Conservation (phyloP, 495 filamentous ascomycete species). For the Aspergillus homomorphus region DNA sequence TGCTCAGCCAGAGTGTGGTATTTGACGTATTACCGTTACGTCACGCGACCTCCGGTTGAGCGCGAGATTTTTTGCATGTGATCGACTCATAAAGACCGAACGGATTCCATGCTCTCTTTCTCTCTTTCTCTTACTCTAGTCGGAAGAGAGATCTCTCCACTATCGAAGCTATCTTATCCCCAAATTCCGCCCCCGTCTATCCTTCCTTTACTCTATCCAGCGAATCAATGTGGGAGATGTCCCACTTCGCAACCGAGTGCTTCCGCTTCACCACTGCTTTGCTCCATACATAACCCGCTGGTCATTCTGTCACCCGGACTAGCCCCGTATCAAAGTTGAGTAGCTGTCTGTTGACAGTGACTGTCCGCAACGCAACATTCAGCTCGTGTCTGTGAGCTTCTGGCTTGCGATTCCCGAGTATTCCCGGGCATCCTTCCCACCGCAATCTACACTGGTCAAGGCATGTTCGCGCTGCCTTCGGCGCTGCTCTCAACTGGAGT, state of each 20-base stretch:
- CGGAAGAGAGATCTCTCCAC: slow-evolving; percentile 15
- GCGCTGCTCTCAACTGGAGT: slow-evolving; percentile 30
- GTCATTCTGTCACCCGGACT: neutral
- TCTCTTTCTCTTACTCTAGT: neutral
- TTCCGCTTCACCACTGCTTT: neutral
- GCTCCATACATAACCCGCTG: neutral
- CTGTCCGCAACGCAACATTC: neutral
- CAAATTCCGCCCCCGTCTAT: slow-evolving; percentile 22
- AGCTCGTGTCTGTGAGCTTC: slow-evolving; percentile 2
- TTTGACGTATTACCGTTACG: slow-evolving; percentile 37
- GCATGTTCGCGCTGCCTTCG: slow-evolving; percentile 31
- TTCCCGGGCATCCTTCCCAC: neutral
- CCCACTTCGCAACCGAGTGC: neutral
- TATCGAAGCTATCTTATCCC: slow-evolving; percentile 21
- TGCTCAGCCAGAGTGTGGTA: slow-evolving; percentile 12
- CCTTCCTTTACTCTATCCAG: slow-evolving; percentile 6
- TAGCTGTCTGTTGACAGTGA: neutral
- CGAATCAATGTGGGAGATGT: slow-evolving; percentile 18
- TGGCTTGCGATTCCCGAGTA: slow-evolving; percentile 3
- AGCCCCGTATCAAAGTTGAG: neutral
- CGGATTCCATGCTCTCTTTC: slow-evolving; percentile 10
- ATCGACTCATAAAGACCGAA: slow-evolving; percentile 27
- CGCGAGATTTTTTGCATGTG: slow-evolving; percentile 39
- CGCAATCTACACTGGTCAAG: slow-evolving; percentile 19
- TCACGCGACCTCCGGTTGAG: slow-evolving; percentile 32